A percentile compares a stretch with the other conserved stretches of the same genome.
Evolutionary conservation across 129 eudicot genomes (phyloP).

Genomic region (Ambrosia artemisiifolia): DNA sequence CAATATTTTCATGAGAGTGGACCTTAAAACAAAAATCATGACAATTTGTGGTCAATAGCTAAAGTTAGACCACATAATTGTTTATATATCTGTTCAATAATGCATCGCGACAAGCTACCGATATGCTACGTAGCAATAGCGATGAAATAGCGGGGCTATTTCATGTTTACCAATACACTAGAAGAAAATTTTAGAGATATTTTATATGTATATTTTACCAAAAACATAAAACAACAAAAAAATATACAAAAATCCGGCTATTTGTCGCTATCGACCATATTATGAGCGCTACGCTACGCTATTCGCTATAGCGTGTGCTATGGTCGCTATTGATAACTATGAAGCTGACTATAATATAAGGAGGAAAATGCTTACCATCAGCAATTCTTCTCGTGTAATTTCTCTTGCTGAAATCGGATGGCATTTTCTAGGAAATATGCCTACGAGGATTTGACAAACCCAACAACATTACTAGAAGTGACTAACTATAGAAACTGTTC

Average conservation of each 20-base stretch:
- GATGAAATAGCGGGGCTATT: too few species aligned
- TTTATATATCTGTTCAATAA: background rate
- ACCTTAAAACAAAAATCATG: conserved; percentile 50
- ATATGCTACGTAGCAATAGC: too few species aligned
- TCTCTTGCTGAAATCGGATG: conserved; percentile 73
- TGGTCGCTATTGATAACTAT: too few species aligned
- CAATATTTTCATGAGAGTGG: conserved; percentile 73
- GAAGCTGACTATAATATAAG: conserved; percentile 14
- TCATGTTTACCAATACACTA: too few species aligned
- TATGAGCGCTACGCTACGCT: too few species aligned
- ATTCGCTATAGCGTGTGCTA: too few species aligned
- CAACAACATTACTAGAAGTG: background rate
- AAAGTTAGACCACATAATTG: background rate
- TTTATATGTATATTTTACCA: too few species aligned
- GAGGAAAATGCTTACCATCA: conserved; percentile 43
- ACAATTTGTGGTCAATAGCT: background rate
- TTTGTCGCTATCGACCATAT: too few species aligned
- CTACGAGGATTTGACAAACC: conserved; percentile 26
- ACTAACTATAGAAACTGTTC: too few species aligned
- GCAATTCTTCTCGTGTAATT: conserved; percentile 78
- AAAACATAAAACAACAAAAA: too few species aligned
- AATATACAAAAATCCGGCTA: too few species aligned
- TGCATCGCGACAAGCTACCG: background rate
- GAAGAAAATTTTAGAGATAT: too few species aligned
- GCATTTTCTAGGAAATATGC: conserved; percentile 93